Evolutionary conservation across 1,284 basidiomycete species (phyloP).

Genomic region (Stereum hirsutum): DNA sequence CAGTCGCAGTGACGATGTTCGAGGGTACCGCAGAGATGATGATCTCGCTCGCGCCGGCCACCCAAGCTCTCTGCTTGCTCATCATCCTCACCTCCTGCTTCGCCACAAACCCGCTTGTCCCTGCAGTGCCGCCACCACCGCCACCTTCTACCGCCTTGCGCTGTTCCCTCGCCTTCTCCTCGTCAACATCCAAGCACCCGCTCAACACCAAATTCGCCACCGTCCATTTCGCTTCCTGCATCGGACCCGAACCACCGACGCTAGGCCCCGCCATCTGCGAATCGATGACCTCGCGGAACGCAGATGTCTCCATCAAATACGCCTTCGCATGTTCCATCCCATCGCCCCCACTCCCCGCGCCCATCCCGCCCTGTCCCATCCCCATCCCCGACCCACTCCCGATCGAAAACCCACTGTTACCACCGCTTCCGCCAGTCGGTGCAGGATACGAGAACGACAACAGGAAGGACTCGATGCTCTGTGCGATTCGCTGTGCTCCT

Average conservation of each 20-base stretch:
- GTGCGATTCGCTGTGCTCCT: conserved; percentile 17
- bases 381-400: neutral
- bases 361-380: neutral
- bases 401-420: neutral
- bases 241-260: neutral
- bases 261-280: neutral
- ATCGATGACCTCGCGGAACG: neutral
- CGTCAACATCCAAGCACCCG: neutral
- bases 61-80: neutral
- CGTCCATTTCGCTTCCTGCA: neutral
- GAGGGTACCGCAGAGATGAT: neutral
- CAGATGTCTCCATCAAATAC: neutral
- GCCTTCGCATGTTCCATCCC: neutral
- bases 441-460: conserved; percentile 22
- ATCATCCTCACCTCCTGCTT: neutral
- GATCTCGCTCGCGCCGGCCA: neutral
- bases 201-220: neutral
- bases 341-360: neutral
- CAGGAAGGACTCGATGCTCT: conserved; percentile 27
- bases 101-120: neutral
- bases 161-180: neutral
- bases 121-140: neutral
- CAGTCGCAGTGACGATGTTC: neutral
- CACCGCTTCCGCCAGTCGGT: neutral
- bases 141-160: neutral